phyloP scores from a whole-genome alignment of 176 grass and related monocot genomes.

The Hordeum marinum region DNA sequence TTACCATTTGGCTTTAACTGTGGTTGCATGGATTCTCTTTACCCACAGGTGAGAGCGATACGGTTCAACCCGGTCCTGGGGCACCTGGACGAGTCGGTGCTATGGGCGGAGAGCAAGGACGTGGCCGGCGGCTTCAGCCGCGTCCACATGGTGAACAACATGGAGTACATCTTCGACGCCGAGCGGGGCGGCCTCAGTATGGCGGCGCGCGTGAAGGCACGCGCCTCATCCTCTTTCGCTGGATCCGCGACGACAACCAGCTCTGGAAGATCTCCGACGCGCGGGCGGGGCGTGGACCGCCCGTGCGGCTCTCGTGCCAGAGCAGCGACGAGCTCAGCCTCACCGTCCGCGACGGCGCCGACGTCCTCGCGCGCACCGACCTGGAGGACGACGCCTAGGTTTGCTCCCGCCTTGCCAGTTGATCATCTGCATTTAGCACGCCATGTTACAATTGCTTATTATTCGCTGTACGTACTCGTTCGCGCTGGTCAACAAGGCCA shows the following conservation, averaged over 20 bases:
- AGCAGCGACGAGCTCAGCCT: neutral
- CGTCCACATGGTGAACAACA: slow-evolving; percentile 51
- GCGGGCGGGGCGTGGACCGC: neutral
- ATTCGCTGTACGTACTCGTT: too few species aligned
- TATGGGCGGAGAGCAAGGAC: slow-evolving; percentile 46
- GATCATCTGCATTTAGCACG: too few species aligned
- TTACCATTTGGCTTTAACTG: neutral
- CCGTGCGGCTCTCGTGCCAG: slow-evolving; percentile 5
- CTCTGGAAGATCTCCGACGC: slow-evolving; percentile 28
- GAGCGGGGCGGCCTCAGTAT: neutral
- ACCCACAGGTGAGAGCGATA: slow-evolving; percentile 5
- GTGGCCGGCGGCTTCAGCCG: slow-evolving; percentile 28
- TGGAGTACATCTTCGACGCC: slow-evolving; percentile 37
- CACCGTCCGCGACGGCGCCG: neutral
- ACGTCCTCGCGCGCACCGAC: neutral
- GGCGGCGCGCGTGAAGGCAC: slow-evolving; percentile 41
- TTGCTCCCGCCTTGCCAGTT: neutral
- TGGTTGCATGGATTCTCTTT: neutral
- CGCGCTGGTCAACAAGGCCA: too few species aligned
- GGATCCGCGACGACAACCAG: slow-evolving; percentile 42
- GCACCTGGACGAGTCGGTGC: slow-evolving; percentile 41
- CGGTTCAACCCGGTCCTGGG: slow-evolving; percentile 24
- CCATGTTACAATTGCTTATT: too few species aligned
- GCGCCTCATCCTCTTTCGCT: slow-evolving; percentile 41
- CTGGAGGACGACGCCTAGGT: neutral